Base-by-base conservation (phyloP, 2,329 filamentous ascomycete species). In the Fusarium luffae region DNA sequence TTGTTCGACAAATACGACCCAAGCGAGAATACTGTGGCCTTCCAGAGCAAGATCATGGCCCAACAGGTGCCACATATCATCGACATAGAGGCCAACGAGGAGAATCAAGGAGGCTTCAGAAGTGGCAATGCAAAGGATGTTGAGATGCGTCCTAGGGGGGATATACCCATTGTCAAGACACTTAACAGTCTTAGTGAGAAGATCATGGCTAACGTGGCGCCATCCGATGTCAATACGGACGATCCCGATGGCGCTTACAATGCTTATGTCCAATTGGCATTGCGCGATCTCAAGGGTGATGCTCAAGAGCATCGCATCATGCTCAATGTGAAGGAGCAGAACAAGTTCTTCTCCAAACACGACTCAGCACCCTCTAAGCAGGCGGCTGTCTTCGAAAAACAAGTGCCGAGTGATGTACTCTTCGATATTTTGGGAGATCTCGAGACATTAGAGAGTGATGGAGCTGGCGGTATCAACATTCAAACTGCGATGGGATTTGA, bases 101-200 rank as follows among this genome's bases (percentile, higher is more conserved):
- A 96, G 78, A 95, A 99, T 75, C 90, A 97, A 79, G 97, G 94
- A 72, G 93, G 94, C 55, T 88, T 91, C 75, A 90, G 87, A 74
- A 82, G 86, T 66, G 96, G 96, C 51, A 98, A 99, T 78, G 86
- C 91, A 54, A 93, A 95, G 58, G 94, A 98, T 77, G 82, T 92
- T 37, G 96, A 97, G 70, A 98, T 98, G 93, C 88, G 93, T 34
- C 93, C 94, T 3, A 86, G 89, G 13, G 83, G 88, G 47, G 95
- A 96, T 76, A 90, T 96, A 4, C 94, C 94, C 13, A 97, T 98
- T 66, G 91, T 98, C 69, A 90, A 92, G 66, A 94, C 93, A 0
- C 83, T 99, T 59, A 99, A 99, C 78, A 93, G 88, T 65, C 86
- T 98, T 59, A 97, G 93, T 74, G 93, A 96, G 79, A 98, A 97